Percentiles rank a stretch among this genome's conserved stretches.
phyloP scores from a whole-genome alignment of 1,284 basidiomycete species.

The Sporisorium iseilematis-ciliati region DNA sequence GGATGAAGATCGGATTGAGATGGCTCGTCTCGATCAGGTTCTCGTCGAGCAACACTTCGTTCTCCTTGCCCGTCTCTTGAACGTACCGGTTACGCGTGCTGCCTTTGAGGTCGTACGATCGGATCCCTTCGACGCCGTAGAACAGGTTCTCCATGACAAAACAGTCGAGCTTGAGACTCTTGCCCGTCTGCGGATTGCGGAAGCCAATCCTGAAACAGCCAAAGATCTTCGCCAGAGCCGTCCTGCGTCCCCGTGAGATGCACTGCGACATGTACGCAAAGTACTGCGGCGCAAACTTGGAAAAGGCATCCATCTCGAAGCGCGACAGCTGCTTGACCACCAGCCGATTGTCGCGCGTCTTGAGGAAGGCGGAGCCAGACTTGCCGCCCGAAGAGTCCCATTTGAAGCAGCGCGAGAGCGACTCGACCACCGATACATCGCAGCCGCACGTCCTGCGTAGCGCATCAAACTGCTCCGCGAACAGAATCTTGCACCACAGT shows the following conservation, averaged over 20 bases:
- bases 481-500: slow-evolving; percentile 90
- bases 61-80: slow-evolving; percentile 87
- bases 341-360: slow-evolving; percentile 90
- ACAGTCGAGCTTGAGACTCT: slow-evolving; percentile 91
- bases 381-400: slow-evolving; percentile 97
- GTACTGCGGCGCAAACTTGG: slow-evolving; percentile 96
- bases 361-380: slow-evolving; percentile 94
- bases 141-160: slow-evolving; percentile 97
- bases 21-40: slow-evolving; percentile 79
- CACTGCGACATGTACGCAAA: slow-evolving; percentile 90
- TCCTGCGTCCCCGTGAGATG: slow-evolving; percentile 79
- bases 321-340: slow-evolving; percentile 96
- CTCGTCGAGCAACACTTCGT: slow-evolving; percentile 90
- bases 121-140: slow-evolving; percentile 87
- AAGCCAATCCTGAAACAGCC: slow-evolving; percentile 97
- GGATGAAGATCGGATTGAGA: slow-evolving; percentile 85
- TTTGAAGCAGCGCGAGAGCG: slow-evolving; percentile 91
- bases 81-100: slow-evolving; percentile 74
- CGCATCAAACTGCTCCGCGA: slow-evolving; percentile 97
- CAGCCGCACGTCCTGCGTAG: slow-evolving; percentile 91
- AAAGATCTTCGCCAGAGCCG: slow-evolving; percentile 94
- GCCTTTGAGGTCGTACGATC: slow-evolving; percentile 71
- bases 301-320: slow-evolving; percentile 92
- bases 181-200: slow-evolving; percentile 81
- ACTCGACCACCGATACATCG: slow-evolving; percentile 92